Base-by-base conservation (phyloP, 2,329 filamentous ascomycete species). In the Zymoseptoria tritici region DNA sequence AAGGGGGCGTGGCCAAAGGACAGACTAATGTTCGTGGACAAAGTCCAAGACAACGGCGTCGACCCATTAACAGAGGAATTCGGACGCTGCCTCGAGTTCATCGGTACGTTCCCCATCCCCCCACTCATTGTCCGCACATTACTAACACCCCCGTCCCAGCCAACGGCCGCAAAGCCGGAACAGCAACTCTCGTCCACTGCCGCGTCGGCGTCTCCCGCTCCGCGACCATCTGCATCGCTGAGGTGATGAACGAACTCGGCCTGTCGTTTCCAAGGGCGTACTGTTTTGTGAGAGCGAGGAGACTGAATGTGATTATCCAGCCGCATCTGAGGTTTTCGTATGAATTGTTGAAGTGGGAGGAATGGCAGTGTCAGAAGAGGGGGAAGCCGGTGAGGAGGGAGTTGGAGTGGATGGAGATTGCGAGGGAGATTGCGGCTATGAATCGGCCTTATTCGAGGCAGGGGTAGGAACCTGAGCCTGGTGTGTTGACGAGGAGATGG, bases 151-250 rank as follows among this genome's bases (percentile, higher is more conserved):
- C 29, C n/a, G n/a, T 46, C 53, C 26, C 68, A 97, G 94, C 91
- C 66, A 85, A 86, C 66, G 92, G 93, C 42, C 89, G 88, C 71
- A 77, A 77, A 46, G 88, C 89, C 51, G 87, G 88, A 29, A 90
- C 85, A 4, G 91, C 93, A 22, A 97, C 94, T 0, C 81, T 99
- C 59, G 94, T 99, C 16, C 94, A 99, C 73, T 99, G 94, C 73
- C 88, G 94, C 19, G 94, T 99, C 7, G 94, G 94, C 54, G 94
- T 99, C 57, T 97, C 92, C 55, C 85, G 94, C 56, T 96, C 91
- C 63, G 94, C 94, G 11, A 99, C 93, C 1, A 97, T 99, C 62
- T 97, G 94, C 73, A 99, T 99, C 69, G 94, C 94, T n/a, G 92
- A 97, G 75, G 91, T 97, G 42, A 99, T 99, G 94, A 86, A 87